Conservation (phyloP, 345 rosid species). For the Nephelium lappaceum region DNA sequence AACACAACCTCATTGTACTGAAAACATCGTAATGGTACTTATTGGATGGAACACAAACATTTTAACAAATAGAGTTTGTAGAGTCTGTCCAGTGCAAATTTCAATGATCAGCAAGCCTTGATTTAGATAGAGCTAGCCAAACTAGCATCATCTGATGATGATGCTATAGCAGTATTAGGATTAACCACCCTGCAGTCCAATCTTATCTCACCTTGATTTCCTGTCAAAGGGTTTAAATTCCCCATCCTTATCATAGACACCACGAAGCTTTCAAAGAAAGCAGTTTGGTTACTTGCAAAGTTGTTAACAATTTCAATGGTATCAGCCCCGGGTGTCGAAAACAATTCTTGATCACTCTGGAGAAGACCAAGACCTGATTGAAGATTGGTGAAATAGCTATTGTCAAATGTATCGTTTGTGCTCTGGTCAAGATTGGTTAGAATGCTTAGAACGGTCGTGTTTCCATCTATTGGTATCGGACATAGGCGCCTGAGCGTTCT, state of each 20-base stretch:
- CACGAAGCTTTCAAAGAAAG: slow-evolving; percentile 58
- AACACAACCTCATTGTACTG: background rate
- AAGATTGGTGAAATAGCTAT: slow-evolving; percentile 54
- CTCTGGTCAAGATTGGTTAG: slow-evolving; percentile 45
- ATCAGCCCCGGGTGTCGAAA: slow-evolving; percentile 53
- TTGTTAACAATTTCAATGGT: slow-evolving; percentile 44
- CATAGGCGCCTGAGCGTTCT: slow-evolving; percentile 42
- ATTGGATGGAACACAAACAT: background rate
- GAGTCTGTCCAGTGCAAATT: too few species aligned
- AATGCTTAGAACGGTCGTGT: background rate
- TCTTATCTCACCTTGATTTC: slow-evolving; percentile 59
- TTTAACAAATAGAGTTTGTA: too few species aligned
- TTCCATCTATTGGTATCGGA: slow-evolving; percentile 11
- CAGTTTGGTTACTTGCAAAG: slow-evolving; percentile 44
- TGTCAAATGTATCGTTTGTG: slow-evolving; percentile 55
- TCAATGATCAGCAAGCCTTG: background rate
- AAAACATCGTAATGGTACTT: too few species aligned
- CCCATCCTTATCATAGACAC: slow-evolving; percentile 72
- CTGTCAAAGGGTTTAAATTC: slow-evolving; percentile 49
- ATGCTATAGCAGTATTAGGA: background rate
- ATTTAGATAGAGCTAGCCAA: background rate
- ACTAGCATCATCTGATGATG: background rate
- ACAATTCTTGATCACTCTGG: slow-evolving; percentile 59
- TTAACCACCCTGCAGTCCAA: slow-evolving; percentile 54
- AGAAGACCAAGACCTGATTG: slow-evolving; percentile 46